Conservation (phyloP, 192 early-diverging fungal genomes). For the Pilobolus umbonatus region DNA sequence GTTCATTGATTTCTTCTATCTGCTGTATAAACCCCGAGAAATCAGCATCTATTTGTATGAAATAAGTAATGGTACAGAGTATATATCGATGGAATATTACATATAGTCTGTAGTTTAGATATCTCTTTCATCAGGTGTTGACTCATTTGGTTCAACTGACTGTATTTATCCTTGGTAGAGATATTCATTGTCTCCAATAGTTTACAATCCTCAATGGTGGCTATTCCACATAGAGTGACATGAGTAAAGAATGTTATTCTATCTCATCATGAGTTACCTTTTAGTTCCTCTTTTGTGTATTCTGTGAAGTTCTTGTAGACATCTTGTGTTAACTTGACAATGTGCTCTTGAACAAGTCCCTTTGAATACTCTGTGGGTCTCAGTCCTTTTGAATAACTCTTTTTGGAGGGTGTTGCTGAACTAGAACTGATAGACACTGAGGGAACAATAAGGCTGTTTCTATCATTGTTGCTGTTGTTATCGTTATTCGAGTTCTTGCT, state of each 20-base stretch:
- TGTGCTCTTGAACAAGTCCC: constrained; percentile 25
- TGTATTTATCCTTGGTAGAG: constrained; percentile 30
- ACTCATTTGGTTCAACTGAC: constrained; percentile 32
- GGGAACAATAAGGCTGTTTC: too few species aligned
- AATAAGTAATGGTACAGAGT: neutral
- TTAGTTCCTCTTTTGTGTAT: constrained; percentile 30
- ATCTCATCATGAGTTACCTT: constrained; percentile 16
- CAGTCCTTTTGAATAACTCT: constrained; percentile 2
- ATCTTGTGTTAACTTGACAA: constrained; percentile 25
- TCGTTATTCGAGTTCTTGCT: too few species aligned
- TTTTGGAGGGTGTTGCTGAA: too few species aligned
- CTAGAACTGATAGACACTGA: too few species aligned
- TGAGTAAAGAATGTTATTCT: neutral
- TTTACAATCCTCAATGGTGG: constrained; percentile 27
- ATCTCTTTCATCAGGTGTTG: constrained; percentile 34
- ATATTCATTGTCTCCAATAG: constrained; percentile 36
- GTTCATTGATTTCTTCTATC: constrained; percentile 29
- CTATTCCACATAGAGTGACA: constrained; percentile 3
- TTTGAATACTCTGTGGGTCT: constrained; percentile 20
- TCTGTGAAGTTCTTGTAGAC: constrained; percentile 27
- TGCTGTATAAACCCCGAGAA: constrained; percentile 27
- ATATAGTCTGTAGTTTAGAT: constrained; percentile 33
- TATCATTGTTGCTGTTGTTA: too few species aligned
- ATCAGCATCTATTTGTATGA: constrained; percentile 21
- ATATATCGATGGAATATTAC: constrained; percentile 12